Evolutionary conservation across 768 basidiomycete species (phyloP).

Genomic region (Auricularia cornea): DNA sequence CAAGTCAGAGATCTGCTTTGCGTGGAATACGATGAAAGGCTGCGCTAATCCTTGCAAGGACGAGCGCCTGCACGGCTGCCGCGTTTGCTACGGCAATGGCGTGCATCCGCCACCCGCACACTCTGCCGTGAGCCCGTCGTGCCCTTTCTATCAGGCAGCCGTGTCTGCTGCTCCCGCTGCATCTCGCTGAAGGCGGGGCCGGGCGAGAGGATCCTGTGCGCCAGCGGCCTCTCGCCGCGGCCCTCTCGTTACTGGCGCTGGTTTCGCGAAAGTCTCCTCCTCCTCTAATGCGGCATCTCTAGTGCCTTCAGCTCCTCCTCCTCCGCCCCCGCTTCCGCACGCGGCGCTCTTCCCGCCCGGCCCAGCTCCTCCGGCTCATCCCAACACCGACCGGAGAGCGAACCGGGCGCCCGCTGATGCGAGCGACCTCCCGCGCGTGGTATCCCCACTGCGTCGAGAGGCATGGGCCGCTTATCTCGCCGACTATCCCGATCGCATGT

Average conservation of each 20-base stretch:
- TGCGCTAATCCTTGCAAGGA: too few relatives aligned
- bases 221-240: neutral
- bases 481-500: neutral
- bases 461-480: neutral
- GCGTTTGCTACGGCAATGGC: neutral
- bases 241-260: neutral
- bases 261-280: neutral
- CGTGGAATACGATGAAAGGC: too few relatives aligned
- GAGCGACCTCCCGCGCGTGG: neutral
- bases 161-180: too few relatives aligned
- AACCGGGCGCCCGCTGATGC: neutral
- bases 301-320: neutral
- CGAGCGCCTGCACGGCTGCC: neutral
- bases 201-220: too few relatives aligned
- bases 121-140: neutral
- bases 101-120: neutral
- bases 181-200: too few relatives aligned
- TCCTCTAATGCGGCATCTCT: neutral
- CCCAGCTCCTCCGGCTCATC: neutral
- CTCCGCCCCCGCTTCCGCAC: neutral
- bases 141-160: neutral
- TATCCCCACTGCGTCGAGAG: neutral
- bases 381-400: too few relatives aligned
- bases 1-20: too few relatives aligned
- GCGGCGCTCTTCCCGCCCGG: neutral